Conservation (phyloP, 2,329 filamentous ascomycete genomes). For the Ascochyta rabiei region DNA sequence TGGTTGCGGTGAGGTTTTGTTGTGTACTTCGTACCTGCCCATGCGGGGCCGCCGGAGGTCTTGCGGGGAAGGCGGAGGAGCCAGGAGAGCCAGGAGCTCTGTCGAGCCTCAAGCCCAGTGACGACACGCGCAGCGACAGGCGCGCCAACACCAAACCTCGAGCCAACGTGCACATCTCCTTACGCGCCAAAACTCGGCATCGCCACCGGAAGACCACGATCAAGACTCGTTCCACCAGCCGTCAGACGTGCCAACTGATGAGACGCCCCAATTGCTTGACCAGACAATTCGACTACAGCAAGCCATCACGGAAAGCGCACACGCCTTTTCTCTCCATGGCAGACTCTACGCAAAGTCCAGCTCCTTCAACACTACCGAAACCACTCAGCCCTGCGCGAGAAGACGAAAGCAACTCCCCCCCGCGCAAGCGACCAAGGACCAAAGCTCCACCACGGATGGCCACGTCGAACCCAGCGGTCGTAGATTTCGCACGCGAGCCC, state of each 20-base stretch:
- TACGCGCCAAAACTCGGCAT: not conserved
- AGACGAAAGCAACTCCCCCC: conserved; percentile 25
- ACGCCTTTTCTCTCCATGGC: not conserved
- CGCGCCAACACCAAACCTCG: not conserved
- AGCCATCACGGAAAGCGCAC: not conserved
- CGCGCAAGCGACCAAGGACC: conserved; percentile 40
- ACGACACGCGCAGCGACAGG: not conserved
- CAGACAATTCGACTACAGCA: not conserved
- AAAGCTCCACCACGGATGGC: conserved; percentile 38
- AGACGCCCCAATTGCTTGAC: no score
- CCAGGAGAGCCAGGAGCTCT: no score
- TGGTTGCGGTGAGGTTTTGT: conserved; percentile 12
- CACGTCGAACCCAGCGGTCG: not conserved
- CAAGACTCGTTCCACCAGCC: not conserved
- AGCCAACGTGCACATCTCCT: not conserved
- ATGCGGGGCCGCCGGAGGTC: conserved; percentile 22
- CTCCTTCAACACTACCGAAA: conserved; percentile 5
- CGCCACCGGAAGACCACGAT: not conserved
- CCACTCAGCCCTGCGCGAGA: conserved; percentile 14
- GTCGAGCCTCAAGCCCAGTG: conserved; percentile 6
- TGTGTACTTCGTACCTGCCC: not conserved
- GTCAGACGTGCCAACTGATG: no score
- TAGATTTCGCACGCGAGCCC: not conserved
- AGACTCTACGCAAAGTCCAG: not conserved
- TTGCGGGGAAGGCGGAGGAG: conserved; percentile 22